Base-by-base conservation (phyloP, 1,284 basidiomycete genomes). In the Veloboletus limbatus region DNA sequence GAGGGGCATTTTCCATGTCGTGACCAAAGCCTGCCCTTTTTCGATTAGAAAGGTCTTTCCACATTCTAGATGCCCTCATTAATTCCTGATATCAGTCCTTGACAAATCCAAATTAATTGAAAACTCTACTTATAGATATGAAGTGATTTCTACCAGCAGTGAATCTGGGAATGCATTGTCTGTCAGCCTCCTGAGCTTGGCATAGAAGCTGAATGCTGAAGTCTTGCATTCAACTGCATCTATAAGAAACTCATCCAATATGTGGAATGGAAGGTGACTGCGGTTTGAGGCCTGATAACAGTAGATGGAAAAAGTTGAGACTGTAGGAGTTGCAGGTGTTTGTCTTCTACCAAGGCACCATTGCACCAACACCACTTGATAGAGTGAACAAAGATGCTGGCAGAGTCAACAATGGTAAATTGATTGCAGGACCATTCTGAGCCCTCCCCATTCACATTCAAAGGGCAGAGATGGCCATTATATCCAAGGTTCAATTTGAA, bases 181-280 rank as follows among this genome's bases (percentile, higher is more conserved):
- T 0, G 59, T 68, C 0, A 61, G 22, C 14, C 49, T 47, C 37
- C 33, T 34, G 1, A 69, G 48, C 16, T 59, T 56, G 3, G 43
- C 16, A 32, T 59, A 55, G 49, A 61, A 67, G 42, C 65, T 60
- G 25, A 58, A 56, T 2, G 59, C 54, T 0, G 61, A 59, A 11
- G 55, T 65, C 32, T 69, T 67, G 32, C 59, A 62, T 14, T 58
- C 47, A 0, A 62, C 43, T 0, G 38, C 42, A 22, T 66, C 57
- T 10, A 56, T 40, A 8, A 65, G 56, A 31, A 66, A 66, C n/a
- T 61, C 34, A 8, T 63, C 46, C n/a, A 69, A 46, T 0, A 66
- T 47, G n/a, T n/a, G n/a, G n/a, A n/a, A 1, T 37, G 3, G 17
- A 65, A 70, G 3, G 58, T 67, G 30, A 69, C 68, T 0, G 42